phyloP scores from a whole-genome alignment of 441 rosid genomes.

The Pelargonium fulgidum region DNA sequence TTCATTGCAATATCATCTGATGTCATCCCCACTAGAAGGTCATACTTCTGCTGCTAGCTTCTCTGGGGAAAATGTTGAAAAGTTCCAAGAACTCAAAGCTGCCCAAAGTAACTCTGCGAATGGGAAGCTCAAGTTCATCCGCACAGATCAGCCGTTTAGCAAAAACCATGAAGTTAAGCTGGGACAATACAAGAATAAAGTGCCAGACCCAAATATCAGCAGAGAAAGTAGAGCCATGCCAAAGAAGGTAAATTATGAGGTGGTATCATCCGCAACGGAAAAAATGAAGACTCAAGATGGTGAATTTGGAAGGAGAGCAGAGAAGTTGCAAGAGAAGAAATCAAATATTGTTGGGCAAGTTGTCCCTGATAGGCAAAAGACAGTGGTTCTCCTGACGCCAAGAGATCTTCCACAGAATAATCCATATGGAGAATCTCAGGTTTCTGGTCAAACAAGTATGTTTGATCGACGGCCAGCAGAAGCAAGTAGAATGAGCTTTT shows the following conservation, averaged over 20 bases:
- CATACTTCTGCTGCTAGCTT: conserved; percentile 26
- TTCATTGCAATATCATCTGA: conserved; percentile 45
- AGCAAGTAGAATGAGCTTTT: conserved; percentile 35
- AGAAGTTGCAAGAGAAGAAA: conserved; percentile 33
- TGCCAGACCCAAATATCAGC: conserved; percentile 26
- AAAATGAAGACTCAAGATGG: conserved; percentile 35
- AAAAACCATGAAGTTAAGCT: conserved; percentile 28
- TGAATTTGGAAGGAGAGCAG: conserved; percentile 33
- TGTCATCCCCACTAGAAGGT: conserved; percentile 38
- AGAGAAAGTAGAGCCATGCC: conserved; percentile 30
- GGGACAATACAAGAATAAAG: conserved; percentile 31
- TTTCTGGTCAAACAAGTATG: conserved; percentile 31
- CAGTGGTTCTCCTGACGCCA: conserved; percentile 42
- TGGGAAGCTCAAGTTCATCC: conserved; percentile 23
- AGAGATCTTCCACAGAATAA: conserved; percentile 33
- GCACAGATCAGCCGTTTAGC: conserved; percentile 30
- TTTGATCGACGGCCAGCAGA: conserved; percentile 33
- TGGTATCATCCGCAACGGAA: conserved; percentile 25
- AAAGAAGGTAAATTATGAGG: conserved; percentile 29
- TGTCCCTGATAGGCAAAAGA: conserved; percentile 32
- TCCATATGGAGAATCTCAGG: conserved; percentile 30
- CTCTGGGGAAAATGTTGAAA: conserved; percentile 28
- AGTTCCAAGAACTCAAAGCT: conserved; percentile 27
- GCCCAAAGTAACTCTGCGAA: conserved; percentile 19
- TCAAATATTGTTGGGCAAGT: conserved; percentile 27